Evolutionary conservation across 768 basidiomycete species (phyloP), one percentile per base, ranked within the genome.

Genomic region (Serendipita sp.): DNA sequence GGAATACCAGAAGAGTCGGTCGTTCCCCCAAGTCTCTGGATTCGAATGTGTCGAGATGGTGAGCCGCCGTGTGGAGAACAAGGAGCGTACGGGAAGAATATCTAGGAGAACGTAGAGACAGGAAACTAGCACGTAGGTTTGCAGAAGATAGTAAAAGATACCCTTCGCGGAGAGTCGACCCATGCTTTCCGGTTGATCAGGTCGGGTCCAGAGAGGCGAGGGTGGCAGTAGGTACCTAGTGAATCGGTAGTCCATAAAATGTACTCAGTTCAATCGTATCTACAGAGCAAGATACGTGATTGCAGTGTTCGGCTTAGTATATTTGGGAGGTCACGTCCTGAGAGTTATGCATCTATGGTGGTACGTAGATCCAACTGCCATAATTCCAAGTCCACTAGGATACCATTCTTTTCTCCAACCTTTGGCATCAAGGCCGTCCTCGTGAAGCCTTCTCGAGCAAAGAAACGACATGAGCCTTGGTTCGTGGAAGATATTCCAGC

Each of bases 331-430:
- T n/a, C n/a, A n/a, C n/a, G n/a, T n/a, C 7, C 38, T 38, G 38
- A 38, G 5, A 38, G 5, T 14, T 38, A 38, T 38, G 38, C 5
- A 38, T 38, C 14, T 14, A 5, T 14, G 14, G 38, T 38, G 14
- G 38, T 14, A 38, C 45, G 45, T n/a, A 58, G 28, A n/a, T 58
- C 33, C 53, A 58, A 11, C 20, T 58, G 53, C 53, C 53, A 58
- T n/a, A 58, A 26, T 31, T 58, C 53, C 11, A 58, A 31, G 31
- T 58, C 53, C 17, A 58, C 17, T n/a, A n/a, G 17, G 11, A 30
- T 11, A 4, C 53, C 53, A 34, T 58, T 58, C 53, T 58, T 58
- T n/a, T 30, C 24, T 58, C 53, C 53, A n/a, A 58, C n/a, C 30
- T 31, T 31, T 24, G 53, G 53, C 33, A 58, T 30, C 17, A 58